Conservation (phyloP, 306 rosid genomes). For the Abrus precatorius region DNA sequence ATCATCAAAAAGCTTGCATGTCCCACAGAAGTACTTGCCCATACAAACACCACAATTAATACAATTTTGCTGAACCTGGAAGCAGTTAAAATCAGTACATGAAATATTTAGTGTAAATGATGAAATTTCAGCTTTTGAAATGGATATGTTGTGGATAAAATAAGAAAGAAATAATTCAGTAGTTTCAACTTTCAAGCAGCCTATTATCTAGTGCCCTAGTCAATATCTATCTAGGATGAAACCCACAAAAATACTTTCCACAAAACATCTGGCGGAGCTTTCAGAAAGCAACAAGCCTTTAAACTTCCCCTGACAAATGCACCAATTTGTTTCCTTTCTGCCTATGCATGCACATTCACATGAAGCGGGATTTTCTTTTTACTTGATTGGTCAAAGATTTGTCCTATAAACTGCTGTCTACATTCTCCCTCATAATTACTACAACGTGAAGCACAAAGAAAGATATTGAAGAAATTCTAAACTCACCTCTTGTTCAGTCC, state of each 20-base stretch:
- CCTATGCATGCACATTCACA: background rate
- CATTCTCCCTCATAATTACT: constrained; percentile 18
- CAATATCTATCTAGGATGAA: constrained; percentile 14
- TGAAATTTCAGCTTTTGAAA: background rate
- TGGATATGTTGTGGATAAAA: background rate
- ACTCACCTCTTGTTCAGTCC: constrained; percentile 88
- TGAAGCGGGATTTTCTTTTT: background rate
- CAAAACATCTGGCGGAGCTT: constrained; percentile 6
- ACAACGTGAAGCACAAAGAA: background rate
- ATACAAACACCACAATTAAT: constrained; percentile 87
- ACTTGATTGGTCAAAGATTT: constrained; percentile 17
- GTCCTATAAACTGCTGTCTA: background rate
- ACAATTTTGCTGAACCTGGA: constrained; percentile 84
- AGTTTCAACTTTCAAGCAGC: constrained; percentile 5
- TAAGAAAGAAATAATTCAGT: background rate
- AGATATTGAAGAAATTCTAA: constrained; percentile 32
- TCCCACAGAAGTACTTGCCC: constrained; percentile 86
- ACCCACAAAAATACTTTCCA: background rate
- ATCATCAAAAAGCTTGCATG: constrained; percentile 91
- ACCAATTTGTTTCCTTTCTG: constrained; percentile 5
- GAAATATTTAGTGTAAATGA: background rate
- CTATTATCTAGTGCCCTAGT: background rate
- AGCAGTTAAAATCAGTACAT: constrained; percentile 23
- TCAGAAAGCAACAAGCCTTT: constrained; percentile 1
- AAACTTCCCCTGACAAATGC: constrained; percentile 3